Percentiles rank a stretch among this genome's conserved stretches.
These are phyloP conservation scores for Papiliotrema terrestris DNA, from an alignment of 1,284 basidiomycete species.

Conservation along the genomic window DNA sequence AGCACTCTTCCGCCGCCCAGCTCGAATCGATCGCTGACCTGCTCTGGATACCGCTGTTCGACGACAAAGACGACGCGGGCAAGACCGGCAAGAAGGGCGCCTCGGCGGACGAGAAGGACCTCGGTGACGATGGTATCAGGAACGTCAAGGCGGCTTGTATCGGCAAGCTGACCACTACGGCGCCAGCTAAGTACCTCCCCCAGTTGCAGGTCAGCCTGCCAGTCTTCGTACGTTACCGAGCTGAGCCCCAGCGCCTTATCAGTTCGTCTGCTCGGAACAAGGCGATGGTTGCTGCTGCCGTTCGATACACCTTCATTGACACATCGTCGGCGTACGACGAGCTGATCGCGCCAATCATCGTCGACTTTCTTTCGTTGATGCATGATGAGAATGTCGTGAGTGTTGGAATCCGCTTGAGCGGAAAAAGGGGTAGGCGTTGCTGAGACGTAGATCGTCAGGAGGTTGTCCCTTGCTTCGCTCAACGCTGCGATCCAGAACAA, in stretches of 20 bases:
- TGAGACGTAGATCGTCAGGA: slow-evolving; percentile 67
- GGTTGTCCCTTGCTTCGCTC: slow-evolving; percentile 78
- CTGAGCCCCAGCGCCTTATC: slow-evolving; percentile 31
- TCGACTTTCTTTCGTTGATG: slow-evolving; percentile 87
- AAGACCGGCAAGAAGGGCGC: slow-evolving; percentile 14
- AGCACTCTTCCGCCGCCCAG: slow-evolving; percentile 77
- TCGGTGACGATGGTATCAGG: slow-evolving; percentile 82
- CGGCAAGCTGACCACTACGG: slow-evolving; percentile 87
- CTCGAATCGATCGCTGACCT: slow-evolving; percentile 78
- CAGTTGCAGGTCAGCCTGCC: slow-evolving; percentile 80
- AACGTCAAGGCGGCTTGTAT: slow-evolving; percentile 96
- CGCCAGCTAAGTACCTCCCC: slow-evolving; percentile 81
- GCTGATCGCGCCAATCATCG: slow-evolving; percentile 74
- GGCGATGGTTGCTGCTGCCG: slow-evolving; percentile 87
- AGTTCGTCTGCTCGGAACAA: slow-evolving; percentile 59
- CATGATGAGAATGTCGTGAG: slow-evolving; percentile 77
- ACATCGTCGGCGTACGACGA: slow-evolving; percentile 80
- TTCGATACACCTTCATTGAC: slow-evolving; percentile 93
- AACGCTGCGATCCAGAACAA: slow-evolving; percentile 95
- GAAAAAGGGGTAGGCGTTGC: neutral
- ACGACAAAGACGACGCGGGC: slow-evolving; percentile 57
- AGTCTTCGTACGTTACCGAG: too few relatives aligned
- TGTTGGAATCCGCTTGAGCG: neutral
- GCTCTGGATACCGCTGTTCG: slow-evolving; percentile 87
- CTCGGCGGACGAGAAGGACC: slow-evolving; percentile 28